These are phyloP conservation scores for Coffea humblotiana DNA, from an alignment of 305 asterid species.

Conservation along the genomic window DNA sequence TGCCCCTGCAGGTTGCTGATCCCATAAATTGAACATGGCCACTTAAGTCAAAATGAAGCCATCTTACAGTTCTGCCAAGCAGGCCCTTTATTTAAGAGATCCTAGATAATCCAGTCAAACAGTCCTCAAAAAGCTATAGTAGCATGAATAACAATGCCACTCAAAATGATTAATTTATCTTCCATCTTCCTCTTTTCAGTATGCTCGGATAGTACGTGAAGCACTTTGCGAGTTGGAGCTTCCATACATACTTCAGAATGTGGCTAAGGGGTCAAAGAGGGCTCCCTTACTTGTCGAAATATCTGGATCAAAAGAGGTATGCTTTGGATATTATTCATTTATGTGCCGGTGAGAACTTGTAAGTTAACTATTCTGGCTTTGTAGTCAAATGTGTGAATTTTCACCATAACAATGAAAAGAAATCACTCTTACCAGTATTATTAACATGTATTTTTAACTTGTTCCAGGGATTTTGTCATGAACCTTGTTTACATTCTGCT, in stretches of 20 bases:
- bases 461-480: not conserved
- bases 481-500: not conserved
- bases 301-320: constrained; percentile 67
- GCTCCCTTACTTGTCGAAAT: constrained; percentile 43
- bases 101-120: not conserved
- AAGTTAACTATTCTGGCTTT: not conserved
- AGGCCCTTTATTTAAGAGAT: not conserved
- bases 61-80: not conserved
- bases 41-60: not conserved
- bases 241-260: constrained; percentile 66
- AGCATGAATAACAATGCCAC: not conserved
- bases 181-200: constrained; percentile 28
- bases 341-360: not conserved
- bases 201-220: constrained; percentile 81
- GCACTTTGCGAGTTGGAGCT: constrained; percentile 80
- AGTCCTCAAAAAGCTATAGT: not conserved
- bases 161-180: constrained; percentile 3
- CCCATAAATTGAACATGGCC: not conserved
- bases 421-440: not conserved
- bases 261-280: constrained; percentile 64
- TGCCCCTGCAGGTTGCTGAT: not conserved
- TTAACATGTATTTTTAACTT: not conserved
- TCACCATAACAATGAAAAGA: no score
- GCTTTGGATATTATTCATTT: constrained; percentile 5
- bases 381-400: not conserved